Evolutionary conservation across 768 basidiomycete genomes (phyloP).

Genomic region (Russula griseocarnosa): DNA sequence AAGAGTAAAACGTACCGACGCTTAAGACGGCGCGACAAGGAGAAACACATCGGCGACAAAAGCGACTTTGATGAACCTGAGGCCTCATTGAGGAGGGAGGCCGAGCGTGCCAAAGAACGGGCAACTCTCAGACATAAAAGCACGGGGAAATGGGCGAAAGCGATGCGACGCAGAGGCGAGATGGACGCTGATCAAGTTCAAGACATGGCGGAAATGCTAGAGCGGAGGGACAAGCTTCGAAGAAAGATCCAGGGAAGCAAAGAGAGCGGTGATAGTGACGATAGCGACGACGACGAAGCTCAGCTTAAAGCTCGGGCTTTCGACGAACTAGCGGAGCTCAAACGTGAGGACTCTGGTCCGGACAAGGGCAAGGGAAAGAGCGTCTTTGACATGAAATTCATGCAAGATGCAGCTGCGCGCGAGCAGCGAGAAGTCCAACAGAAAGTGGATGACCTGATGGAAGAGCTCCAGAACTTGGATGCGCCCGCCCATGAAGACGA

Average conservation of each 20-base stretch:
- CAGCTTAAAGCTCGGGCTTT: slow-evolving; percentile 33
- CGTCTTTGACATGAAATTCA: slow-evolving; percentile 96
- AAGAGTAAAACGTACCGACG: slow-evolving; percentile 92
- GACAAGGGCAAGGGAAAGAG: slow-evolving; percentile 49
- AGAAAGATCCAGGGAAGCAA: slow-evolving; percentile 65
- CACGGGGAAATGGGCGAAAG: slow-evolving; percentile 83
- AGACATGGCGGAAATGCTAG: slow-evolving; percentile 83
- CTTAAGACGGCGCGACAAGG: slow-evolving; percentile 73
- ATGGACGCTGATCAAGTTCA: slow-evolving; percentile 56
- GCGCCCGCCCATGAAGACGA: slow-evolving; percentile 33
- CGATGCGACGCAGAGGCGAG: slow-evolving; percentile 66
- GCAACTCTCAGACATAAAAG: slow-evolving; percentile 87
- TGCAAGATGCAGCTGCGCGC: slow-evolving; percentile 85
- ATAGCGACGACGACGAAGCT: slow-evolving; percentile 55
- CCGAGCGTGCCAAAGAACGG: slow-evolving; percentile 79
- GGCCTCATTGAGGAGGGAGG: slow-evolving; percentile 61
- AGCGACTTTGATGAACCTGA: slow-evolving; percentile 50
- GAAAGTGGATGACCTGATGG: slow-evolving; percentile 67
- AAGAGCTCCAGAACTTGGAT: slow-evolving; percentile 53
- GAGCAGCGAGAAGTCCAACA: slow-evolving; percentile 53
- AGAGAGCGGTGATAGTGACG: slow-evolving; percentile 52
- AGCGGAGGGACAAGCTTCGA: slow-evolving; percentile 72
- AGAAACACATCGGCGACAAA: slow-evolving; percentile 55
- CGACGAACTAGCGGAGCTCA: slow-evolving; percentile 27
- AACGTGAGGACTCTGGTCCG: slow-evolving; percentile 16